Percentiles rank a stretch among this genome's conserved stretches.
Evolutionary conservation across 495 filamentous ascomycete genomes (phyloP).

Genomic region (Talaromyces trachyspermus): DNA sequence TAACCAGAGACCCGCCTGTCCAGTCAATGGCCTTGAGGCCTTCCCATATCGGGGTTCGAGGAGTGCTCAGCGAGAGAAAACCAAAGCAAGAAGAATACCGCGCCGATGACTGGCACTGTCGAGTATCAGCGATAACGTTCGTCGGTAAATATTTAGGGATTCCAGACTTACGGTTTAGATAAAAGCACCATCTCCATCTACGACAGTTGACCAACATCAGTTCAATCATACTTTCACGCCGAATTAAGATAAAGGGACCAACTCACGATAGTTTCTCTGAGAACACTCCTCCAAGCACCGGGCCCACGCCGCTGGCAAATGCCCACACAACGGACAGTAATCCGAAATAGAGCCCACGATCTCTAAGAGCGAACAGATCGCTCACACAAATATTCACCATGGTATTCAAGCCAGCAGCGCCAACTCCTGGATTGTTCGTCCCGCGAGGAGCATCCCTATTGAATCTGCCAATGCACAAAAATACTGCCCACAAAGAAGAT

Average conservation of each 20-base stretch:
- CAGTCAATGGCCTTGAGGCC: constrained; percentile 67
- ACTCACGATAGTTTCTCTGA: constrained; percentile 38
- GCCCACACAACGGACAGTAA: constrained; percentile 68
- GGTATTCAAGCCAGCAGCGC: constrained; percentile 72
- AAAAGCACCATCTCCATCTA: constrained; percentile 45
- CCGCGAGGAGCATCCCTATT: constrained; percentile 67
- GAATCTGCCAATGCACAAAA: constrained; percentile 57
- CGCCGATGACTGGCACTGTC: constrained; percentile 51
- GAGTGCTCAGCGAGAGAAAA: constrained; percentile 59
- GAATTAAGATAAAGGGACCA: constrained; percentile 13
- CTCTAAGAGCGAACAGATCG: constrained; percentile 69
- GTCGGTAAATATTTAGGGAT: neutral
- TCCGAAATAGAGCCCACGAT: constrained; percentile 55
- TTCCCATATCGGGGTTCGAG: constrained; percentile 51
- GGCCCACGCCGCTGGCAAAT: constrained; percentile 63
- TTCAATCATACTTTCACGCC: constrained; percentile 2
- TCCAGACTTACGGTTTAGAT: constrained; percentile 40
- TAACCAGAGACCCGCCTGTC: constrained; percentile 51
- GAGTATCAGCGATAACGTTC: neutral
- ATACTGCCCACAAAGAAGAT: constrained; percentile 73
- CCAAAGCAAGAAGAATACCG: constrained; percentile 50
- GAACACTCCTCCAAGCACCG: constrained; percentile 72
- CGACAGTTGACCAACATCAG: constrained; percentile 37
- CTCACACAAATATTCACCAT: constrained; percentile 76
- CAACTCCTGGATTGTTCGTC: constrained; percentile 68